Evolutionary conservation across 331 rosid genomes (phyloP).

Genomic region (Pyrus hybrid): DNA sequence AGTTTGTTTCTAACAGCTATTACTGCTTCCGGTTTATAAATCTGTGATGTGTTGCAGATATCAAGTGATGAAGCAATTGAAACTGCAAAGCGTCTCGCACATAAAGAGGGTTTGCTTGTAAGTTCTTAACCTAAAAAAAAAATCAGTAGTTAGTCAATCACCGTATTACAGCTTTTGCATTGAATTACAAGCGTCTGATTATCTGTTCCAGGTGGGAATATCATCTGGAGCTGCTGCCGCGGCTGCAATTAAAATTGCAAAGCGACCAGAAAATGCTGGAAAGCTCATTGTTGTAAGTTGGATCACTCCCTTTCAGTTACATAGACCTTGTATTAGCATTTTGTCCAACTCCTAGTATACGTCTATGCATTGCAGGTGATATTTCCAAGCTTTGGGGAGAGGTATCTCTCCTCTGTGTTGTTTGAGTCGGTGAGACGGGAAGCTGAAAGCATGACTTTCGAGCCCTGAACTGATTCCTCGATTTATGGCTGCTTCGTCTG

Average conservation of each 20-base stretch:
- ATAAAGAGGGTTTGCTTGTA: constrained; percentile 58
- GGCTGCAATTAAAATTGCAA: constrained; percentile 58
- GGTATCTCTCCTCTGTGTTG: constrained; percentile 67
- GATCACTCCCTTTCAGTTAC: constrained; percentile 3
- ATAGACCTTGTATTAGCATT: not conserved
- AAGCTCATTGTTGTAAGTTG: constrained; percentile 75
- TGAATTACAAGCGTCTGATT: not conserved
- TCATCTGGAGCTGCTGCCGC: constrained; percentile 62
- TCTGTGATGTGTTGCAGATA: constrained; percentile 23
- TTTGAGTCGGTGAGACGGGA: constrained; percentile 59
- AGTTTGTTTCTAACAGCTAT: not conserved
- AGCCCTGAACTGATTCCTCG: constrained; percentile 27
- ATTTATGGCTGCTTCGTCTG: not conserved
- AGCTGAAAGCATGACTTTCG: constrained; percentile 68
- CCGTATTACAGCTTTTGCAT: not conserved
- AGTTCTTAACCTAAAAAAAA: constrained; percentile 18
- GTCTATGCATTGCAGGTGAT: constrained; percentile 35
- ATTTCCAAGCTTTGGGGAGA: constrained; percentile 91
- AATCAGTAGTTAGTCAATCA: not conserved
- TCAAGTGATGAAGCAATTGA: constrained; percentile 63
- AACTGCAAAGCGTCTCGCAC: constrained; percentile 54
- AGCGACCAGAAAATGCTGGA: constrained; percentile 62
- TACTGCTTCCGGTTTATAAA: not conserved
- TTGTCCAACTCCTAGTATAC: not conserved
- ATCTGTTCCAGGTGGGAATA: constrained; percentile 42